These are phyloP conservation scores for Cercospora zeae-maydis DNA, from an alignment of 2,329 filamentous ascomycete genomes.

Conservation along the genomic window DNA sequence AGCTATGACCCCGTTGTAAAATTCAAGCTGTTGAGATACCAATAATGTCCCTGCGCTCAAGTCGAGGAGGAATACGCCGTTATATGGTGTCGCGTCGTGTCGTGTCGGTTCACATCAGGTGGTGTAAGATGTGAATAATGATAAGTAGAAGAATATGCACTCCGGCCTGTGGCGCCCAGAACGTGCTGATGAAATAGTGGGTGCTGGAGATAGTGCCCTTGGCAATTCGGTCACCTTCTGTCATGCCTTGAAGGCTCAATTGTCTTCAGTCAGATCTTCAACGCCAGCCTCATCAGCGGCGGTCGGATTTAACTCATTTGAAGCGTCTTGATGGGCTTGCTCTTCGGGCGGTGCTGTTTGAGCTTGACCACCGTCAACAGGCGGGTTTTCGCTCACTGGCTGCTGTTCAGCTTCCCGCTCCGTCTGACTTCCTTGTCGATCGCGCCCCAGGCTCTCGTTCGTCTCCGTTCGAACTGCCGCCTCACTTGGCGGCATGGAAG, in stretches of 20 bases:
- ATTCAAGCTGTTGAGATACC: not conserved
- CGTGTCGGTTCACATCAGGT: not conserved
- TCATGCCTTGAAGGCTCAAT: not conserved
- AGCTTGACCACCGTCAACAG: not conserved
- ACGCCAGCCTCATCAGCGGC: not conserved
- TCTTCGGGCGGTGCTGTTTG: not conserved
- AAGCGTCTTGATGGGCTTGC: not conserved
- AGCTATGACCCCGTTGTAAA: not conserved
- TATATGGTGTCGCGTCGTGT: not conserved
- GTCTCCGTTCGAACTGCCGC: not conserved
- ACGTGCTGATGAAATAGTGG: not conserved
- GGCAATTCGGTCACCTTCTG: not conserved
- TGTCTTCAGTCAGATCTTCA: not conserved
- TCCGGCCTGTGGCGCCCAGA: not conserved
- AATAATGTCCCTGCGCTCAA: not conserved
- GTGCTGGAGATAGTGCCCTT: not conserved
- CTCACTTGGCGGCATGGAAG: not conserved
- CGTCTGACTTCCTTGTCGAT: not conserved
- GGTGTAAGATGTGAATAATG: not conserved
- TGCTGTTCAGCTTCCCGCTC: not conserved
- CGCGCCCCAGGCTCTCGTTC: no score
- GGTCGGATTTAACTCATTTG: not conserved
- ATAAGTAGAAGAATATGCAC: not conserved
- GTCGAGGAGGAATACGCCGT: not conserved
- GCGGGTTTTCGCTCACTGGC: not conserved